These are phyloP conservation scores for Leptomonas pyrrhocoris DNA, from an alignment of 208 protist species.

Conservation along the genomic window DNA sequence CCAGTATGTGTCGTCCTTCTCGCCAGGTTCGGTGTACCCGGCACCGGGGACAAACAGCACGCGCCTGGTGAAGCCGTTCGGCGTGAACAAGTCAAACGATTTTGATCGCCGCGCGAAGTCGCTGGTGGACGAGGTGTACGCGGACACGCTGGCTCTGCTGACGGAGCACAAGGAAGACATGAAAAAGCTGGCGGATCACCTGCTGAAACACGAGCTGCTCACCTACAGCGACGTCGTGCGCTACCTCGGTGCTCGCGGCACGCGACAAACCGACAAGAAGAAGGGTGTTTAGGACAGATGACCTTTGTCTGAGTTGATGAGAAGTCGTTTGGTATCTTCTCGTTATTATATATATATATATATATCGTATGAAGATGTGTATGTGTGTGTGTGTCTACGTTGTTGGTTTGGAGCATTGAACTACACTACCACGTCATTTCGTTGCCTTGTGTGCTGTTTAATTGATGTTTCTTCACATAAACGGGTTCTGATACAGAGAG, in stretches of 20 bases:
- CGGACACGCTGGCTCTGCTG: constrained; percentile 69
- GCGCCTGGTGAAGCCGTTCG: constrained; percentile 90
- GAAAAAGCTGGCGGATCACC: constrained; percentile 84
- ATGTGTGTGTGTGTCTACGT: background rate
- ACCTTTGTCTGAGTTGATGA: too few species aligned
- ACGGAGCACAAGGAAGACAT: constrained; percentile 78
- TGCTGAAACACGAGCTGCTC: constrained; percentile 84
- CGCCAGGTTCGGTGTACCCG: constrained; percentile 69
- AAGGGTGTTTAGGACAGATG: constrained; percentile 31
- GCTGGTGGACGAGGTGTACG: constrained; percentile 85
- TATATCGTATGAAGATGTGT: background rate
- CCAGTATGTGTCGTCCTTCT: constrained; percentile 82
- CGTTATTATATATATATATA: too few species aligned
- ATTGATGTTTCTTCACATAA: background rate
- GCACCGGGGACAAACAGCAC: constrained; percentile 62
- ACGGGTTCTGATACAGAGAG: too few species aligned
- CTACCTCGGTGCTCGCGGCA: constrained; percentile 67
- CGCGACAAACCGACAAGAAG: constrained; percentile 51
- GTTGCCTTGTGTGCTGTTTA: constrained; percentile 6
- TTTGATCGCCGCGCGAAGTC: constrained; percentile 90
- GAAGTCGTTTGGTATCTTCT: background rate
- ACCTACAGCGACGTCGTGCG: constrained; percentile 80
- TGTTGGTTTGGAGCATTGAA: background rate
- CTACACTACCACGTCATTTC: background rate
- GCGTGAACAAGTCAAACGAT: constrained; percentile 68